Percentiles rank a stretch among this genome's conserved stretches.
Evolutionary conservation across 208 protist species (phyloP).

Genomic region (Perkinsela sp.): DNA sequence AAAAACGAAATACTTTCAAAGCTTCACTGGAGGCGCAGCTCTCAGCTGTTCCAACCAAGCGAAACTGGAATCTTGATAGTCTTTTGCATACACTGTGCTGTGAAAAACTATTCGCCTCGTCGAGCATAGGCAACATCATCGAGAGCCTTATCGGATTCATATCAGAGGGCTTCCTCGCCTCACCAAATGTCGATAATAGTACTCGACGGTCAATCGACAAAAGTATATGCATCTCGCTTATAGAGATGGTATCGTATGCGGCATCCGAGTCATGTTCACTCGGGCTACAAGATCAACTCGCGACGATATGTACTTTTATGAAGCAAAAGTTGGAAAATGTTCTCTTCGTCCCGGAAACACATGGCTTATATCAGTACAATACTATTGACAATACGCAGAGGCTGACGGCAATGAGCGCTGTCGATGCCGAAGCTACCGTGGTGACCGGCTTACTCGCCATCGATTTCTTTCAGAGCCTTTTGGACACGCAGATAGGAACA

Average conservation of each 20-base stretch:
- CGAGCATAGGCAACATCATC: too few relatives aligned
- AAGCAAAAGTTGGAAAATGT: not conserved
- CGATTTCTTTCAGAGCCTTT: not conserved
- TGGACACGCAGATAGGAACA: not conserved
- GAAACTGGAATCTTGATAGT: not conserved
- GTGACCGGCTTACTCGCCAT: not conserved
- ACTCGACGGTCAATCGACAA: not conserved
- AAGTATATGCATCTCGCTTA: not conserved
- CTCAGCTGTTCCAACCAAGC: not conserved
- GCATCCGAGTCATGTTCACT: not conserved
- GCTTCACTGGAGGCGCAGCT: not conserved
- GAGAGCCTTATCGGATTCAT: too few relatives aligned
- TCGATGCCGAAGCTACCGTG: not conserved
- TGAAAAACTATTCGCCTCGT: too few relatives aligned
- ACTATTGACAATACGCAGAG: too few relatives aligned
- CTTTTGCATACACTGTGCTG: too few relatives aligned
- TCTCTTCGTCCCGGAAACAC: not conserved
- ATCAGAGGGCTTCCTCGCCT: too few relatives aligned
- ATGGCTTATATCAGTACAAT: not conserved
- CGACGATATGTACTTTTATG: not conserved
- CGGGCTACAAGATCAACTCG: not conserved
- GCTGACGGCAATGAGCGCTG: not conserved
- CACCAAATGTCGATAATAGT: not conserved
- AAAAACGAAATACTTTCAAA: not conserved
- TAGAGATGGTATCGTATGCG: not conserved